Evolutionary conservation across 2,329 filamentous ascomycete species (phyloP).

Genomic region (Trichoderma harzianum): DNA sequence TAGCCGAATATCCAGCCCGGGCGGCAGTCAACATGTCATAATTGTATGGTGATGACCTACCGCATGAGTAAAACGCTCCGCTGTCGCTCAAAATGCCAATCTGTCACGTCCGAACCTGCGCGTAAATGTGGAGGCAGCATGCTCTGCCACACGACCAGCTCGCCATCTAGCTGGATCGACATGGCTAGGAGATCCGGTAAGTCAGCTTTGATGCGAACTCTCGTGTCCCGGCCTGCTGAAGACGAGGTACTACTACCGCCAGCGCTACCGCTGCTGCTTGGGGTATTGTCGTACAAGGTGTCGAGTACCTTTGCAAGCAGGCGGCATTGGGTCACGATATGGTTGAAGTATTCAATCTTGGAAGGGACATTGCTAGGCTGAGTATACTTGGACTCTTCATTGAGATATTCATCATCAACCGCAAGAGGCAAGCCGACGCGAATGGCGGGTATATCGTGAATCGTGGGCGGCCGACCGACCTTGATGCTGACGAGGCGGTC

Average conservation of each 20-base stretch:
- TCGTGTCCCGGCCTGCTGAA: background rate
- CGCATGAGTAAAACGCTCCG: conserved; percentile 8
- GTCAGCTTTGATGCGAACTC: conserved; percentile 1
- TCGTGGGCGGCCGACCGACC: conserved; percentile 8
- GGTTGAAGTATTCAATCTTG: conserved; percentile 7
- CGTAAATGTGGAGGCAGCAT: conserved; percentile 2
- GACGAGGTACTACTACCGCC: background rate
- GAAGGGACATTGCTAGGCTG: conserved; percentile 6
- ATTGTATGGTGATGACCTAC: background rate
- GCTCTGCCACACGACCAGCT: conserved; percentile 1
- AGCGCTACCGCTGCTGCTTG: conserved; percentile 1
- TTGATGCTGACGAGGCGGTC: conserved; percentile 15
- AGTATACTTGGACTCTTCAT: conserved; percentile 2
- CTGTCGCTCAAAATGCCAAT: conserved; percentile 12
- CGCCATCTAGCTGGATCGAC: conserved; percentile 5
- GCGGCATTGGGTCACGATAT: conserved; percentile 12
- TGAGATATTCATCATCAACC: conserved; percentile 7
- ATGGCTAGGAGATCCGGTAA: conserved; percentile 10
- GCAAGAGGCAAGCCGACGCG: background rate
- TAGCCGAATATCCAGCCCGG: background rate
- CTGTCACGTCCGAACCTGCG: background rate
- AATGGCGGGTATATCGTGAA: conserved; percentile 5
- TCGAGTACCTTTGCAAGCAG: conserved; percentile 7
- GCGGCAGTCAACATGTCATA: background rate
- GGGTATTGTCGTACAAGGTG: conserved; percentile 9